Base-by-base conservation (phyloP, 192 early-diverging fungal species). In the Cladochytrium replicatum region DNA sequence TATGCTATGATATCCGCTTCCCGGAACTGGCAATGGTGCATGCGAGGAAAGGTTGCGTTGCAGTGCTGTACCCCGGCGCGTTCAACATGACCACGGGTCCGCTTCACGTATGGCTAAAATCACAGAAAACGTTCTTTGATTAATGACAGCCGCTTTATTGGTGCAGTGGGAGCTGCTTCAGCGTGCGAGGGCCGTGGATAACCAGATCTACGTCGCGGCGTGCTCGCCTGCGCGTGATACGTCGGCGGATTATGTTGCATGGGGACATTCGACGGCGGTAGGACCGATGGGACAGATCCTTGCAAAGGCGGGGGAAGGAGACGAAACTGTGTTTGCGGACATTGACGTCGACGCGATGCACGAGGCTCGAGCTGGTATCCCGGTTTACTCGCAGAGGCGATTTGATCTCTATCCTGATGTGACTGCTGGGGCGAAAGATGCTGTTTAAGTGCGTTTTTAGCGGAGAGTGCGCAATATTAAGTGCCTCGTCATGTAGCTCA, bases 1-100 rank as follows among this genome's bases (percentile, higher is more conserved):
- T 99, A 30, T 99, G 95, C 61, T 99, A 99, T 63, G 95, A 99
- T 49, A 86, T 99, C 8, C 64, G 89, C 49, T 99, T 99, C 61
- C 95, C 95, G 5, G 95, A 99, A 53, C 67, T 93, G 58, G 91
- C 95, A 32, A 93, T 86, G 83, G 75, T 93, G 63, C 92, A 92
- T 27, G 86, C 91, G 3, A 65, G 87, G 31, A 77, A 75, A 57
- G 87, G 89, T 0, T 91, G 89, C 52, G 59, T 93, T 19, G 83
- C 78, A 11, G 93, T 99, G 93, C 78, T 99, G 26, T 99, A 95
- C 54, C 95, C 95, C 2, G 95, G 90, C 1, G 93, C 91, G 0
- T 97, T 97, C 66, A 99, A 96, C 62, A 85, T 80, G 64, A 91
- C 84, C 7, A 99, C 95, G 1, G 95, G 95, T 15, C 92, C 93